Conservation (phyloP, 169 alveolate genomes). For the Besnoitia besnoiti region DNA sequence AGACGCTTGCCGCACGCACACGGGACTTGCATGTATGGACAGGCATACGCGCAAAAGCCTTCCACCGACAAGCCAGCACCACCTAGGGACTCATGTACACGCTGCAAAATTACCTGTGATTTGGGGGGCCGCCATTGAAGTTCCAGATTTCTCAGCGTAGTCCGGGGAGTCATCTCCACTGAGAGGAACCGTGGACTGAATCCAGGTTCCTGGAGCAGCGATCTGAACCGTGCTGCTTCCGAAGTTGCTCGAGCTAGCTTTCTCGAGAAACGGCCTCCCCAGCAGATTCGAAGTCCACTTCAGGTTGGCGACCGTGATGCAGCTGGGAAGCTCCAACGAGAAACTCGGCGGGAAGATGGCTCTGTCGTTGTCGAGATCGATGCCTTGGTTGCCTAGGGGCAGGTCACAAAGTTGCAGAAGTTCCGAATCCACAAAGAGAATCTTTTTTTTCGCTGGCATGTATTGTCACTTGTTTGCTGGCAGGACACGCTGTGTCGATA, state of each 20-base stretch:
- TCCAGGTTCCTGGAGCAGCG: conserved; percentile 34
- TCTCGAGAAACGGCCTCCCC: neutral
- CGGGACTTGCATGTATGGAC: too few relatives aligned
- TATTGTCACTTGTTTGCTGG: too few relatives aligned
- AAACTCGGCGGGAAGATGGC: neutral
- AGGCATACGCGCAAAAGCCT: too few relatives aligned
- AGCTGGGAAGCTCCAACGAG: neutral
- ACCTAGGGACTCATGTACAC: too few relatives aligned
- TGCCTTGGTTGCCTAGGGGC: neutral
- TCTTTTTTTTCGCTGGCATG: too few relatives aligned
- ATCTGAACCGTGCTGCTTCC: conserved; percentile 38
- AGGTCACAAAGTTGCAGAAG: neutral
- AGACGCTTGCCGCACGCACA: too few relatives aligned
- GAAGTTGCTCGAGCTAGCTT: conserved; percentile 15
- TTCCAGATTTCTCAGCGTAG: conserved; percentile 51
- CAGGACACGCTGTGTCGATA: too few relatives aligned
- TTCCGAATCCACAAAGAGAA: neutral
- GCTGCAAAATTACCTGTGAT: too few relatives aligned
- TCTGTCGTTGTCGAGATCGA: neutral
- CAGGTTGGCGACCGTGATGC: neutral
- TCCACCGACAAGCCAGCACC: too few relatives aligned
- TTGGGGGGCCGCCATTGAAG: conserved; percentile 78
- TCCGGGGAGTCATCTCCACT: neutral
- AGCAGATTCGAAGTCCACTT: neutral
- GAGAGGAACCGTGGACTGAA: conserved; percentile 25